These are phyloP conservation scores for Periconia macrospinosa DNA, from an alignment of 2,329 filamentous ascomycete genomes.

Conservation along the genomic window DNA sequence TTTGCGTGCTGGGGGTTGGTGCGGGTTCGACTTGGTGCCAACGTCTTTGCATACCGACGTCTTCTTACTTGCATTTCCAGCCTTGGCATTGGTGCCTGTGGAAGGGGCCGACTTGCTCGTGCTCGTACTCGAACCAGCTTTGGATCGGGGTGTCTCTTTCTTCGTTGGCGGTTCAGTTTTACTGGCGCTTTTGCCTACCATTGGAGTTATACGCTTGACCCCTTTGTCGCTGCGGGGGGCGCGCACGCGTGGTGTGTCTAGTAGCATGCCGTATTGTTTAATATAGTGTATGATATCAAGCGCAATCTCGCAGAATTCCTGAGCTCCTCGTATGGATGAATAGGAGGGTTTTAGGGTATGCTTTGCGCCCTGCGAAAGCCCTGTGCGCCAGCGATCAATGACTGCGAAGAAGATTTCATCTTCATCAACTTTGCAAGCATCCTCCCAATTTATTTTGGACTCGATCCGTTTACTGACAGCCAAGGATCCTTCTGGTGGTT, in stretches of 20 bases:
- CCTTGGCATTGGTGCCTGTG: too few relatives aligned
- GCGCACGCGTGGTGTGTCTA: neutral
- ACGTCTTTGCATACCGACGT: too few relatives aligned
- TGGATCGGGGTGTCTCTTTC: neutral
- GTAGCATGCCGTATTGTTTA: slow-evolving; percentile 26
- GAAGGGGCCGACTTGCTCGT: too few relatives aligned
- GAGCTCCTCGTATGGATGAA: slow-evolving; percentile 25
- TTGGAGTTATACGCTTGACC: too few relatives aligned
- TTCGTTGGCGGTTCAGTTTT: neutral
- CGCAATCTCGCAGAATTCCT: slow-evolving; percentile 38
- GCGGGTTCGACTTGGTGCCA: too few relatives aligned
- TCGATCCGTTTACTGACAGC: too few relatives aligned
- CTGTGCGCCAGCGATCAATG: slow-evolving; percentile 36
- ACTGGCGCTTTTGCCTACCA: neutral
- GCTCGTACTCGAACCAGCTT: too few relatives aligned
- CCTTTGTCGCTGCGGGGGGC: too few relatives aligned
- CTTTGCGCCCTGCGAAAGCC: slow-evolving; percentile 3
- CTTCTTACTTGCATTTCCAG: too few relatives aligned
- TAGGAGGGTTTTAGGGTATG: slow-evolving; percentile 14
- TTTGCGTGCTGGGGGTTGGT: too few relatives aligned
- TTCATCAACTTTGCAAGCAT: slow-evolving; percentile 17
- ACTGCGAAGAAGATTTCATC: slow-evolving; percentile 38
- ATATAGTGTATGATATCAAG: slow-evolving; percentile 34
- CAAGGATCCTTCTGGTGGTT: neutral
- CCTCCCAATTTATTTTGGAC: neutral